Evolutionary conservation across 1,284 basidiomycete genomes (phyloP), one percentile per base, ranked within the genome.

Genomic region (Fomitopsis betulina): DNA sequence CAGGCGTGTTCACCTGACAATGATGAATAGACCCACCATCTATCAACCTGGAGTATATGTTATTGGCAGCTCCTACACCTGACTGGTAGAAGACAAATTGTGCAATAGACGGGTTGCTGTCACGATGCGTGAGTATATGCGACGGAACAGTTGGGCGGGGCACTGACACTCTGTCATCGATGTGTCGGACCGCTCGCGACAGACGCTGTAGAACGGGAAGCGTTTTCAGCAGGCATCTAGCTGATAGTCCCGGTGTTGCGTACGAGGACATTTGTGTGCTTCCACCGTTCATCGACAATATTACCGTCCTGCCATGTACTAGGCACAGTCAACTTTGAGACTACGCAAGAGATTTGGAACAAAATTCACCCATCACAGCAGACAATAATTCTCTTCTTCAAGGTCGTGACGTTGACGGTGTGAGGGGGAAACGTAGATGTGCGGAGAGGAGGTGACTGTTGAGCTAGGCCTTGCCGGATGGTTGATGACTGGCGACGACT

Each of bases 61-160:
- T 81, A n/a, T 76, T 74, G 25, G 81, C 83, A 13, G 82, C 82
- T 1, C 87, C 87, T 21, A 89, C 76, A 2, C 87, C 87, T n/a
- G 78, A 76, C 65, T 89, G 86, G 67, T 89, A 89, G 64, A 82
- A 88, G 10, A 87, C 85, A 51, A 89, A 75, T 65, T 89, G 87
- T 1, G 82, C 79, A 55, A 84, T 79, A 17, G 79, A 74, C 9
- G 75, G 75, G 32, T 72, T 66, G 35, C 79, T 81, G 51, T 1
- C n/a, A 43, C 25, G 30, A 52, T 37, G n/a, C 25, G 12, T 30
- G 45, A 19, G 25, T 10, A n/a, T 19, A 10, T 13, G 27, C 33
- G 33, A 15, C 12, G 27, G 27, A 30, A 30, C 13, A 53, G 9
- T 23, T 19, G 19, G 54, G 40, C 13, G 45, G 5, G 21, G 2